phyloP scores from a whole-genome alignment of 768 basidiomycete species.

The Leccinum disarticulatum region DNA sequence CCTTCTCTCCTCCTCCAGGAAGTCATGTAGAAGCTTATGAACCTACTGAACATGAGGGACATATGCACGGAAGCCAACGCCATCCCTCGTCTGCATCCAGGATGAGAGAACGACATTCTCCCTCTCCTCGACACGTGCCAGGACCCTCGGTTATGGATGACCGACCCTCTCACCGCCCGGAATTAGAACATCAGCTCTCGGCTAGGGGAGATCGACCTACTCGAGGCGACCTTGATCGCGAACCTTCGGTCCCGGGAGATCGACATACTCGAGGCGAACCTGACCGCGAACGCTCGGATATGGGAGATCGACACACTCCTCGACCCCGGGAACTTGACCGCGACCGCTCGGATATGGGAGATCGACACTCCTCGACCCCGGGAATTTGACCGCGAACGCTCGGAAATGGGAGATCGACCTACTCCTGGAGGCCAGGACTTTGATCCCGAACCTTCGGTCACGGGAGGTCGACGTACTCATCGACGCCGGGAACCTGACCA shows the following conservation, averaged over 20 bases:
- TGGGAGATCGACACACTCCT: not conserved
- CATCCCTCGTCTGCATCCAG: not conserved
- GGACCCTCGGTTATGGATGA: not conserved
- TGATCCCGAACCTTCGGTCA: not conserved
- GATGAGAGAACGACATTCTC: not conserved
- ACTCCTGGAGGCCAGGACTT: not conserved
- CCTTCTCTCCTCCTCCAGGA: conserved; percentile 11
- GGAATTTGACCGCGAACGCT: not conserved
- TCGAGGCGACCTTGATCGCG: too few relatives aligned
- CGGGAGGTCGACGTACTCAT: not conserved
- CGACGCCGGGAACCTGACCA: not conserved
- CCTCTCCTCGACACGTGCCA: not conserved
- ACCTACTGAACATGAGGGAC: conserved; percentile 7
- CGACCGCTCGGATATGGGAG: not conserved
- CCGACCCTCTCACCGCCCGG: not conserved
- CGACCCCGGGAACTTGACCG: not conserved
- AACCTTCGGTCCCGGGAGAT: too few relatives aligned
- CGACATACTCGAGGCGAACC: too few relatives aligned
- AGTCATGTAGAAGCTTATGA: not conserved
- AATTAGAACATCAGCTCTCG: not conserved
- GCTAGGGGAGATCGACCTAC: not conserved
- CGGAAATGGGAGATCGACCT: not conserved
- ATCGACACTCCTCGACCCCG: not conserved
- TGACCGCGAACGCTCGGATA: not conserved
- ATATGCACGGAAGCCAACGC: not conserved